These are phyloP conservation scores for Colletotrichum caudatum DNA, from an alignment of 2,329 filamentous ascomycete genomes.

Conservation along the genomic window DNA sequence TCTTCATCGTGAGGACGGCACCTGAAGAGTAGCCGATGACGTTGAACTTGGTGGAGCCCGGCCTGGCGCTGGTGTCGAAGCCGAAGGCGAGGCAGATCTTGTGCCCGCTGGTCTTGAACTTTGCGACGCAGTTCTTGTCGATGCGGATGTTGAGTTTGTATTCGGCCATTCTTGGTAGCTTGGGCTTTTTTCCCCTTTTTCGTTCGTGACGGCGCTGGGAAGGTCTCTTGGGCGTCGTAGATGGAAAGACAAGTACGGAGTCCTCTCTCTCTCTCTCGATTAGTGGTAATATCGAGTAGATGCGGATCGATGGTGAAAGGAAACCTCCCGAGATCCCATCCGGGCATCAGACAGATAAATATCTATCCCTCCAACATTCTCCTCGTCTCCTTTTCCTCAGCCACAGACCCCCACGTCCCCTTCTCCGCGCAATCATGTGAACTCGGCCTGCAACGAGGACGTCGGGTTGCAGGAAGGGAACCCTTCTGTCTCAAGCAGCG, in stretches of 20 bases:
- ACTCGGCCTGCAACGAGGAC: not conserved
- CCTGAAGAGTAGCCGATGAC: constrained; percentile 21
- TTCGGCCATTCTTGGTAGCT: not conserved
- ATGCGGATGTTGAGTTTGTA: constrained; percentile 15
- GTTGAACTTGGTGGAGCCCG: constrained; percentile 19
- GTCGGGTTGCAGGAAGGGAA: not conserved
- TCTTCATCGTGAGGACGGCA: not conserved
- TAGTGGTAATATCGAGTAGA: not conserved
- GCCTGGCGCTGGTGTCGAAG: constrained; percentile 14
- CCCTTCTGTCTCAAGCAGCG: not conserved
- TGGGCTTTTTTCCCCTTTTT: not conserved
- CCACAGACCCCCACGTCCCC: not conserved
- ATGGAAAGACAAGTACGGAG: not conserved
- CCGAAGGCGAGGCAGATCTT: constrained; percentile 20
- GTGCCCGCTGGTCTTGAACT: constrained; percentile 10
- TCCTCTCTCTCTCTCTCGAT: too few species aligned
- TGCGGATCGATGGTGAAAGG: not conserved
- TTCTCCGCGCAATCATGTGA: not conserved
- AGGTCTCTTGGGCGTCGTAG: too few species aligned
- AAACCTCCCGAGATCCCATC: too few species aligned
- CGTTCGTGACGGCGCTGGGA: not conserved
- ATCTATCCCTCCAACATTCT: not conserved
- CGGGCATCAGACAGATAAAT: not conserved
- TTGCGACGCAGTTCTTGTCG: constrained; percentile 3
- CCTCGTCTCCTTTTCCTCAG: not conserved